A percentile compares a stretch with the other conserved stretches of the same genome.
These are phyloP conservation scores for Heteromeles arbutifolia DNA, from an alignment of 306 rosid species.

Conservation along the genomic window DNA sequence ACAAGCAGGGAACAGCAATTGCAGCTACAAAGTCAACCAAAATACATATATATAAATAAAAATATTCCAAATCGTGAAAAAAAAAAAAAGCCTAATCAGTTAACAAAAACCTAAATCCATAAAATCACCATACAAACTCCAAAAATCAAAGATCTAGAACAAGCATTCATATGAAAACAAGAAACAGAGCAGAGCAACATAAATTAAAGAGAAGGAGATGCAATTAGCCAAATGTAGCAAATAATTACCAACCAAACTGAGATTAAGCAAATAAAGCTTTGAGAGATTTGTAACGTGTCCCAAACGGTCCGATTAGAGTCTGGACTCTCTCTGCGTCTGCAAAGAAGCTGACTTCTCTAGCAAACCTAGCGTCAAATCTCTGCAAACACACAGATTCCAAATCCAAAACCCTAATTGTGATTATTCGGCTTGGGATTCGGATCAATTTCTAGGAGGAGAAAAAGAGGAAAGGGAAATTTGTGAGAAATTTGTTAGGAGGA, in stretches of 20 bases:
- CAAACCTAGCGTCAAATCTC: too few species aligned
- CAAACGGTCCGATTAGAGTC: too few species aligned
- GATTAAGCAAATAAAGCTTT: not conserved
- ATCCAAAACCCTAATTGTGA: too few species aligned
- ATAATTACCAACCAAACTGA: slow-evolving; percentile 4
- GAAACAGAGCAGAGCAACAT: not conserved
- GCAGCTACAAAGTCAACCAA: slow-evolving; percentile 7
- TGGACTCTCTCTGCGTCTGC: too few species aligned
- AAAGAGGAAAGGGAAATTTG: too few species aligned
- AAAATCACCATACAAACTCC: not conserved
- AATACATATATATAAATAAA: not conserved
- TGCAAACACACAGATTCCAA: too few species aligned
- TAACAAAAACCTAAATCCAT: not conserved
- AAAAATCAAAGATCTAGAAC: slow-evolving; percentile 27
- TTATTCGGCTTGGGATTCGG: too few species aligned
- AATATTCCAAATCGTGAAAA: slow-evolving; percentile 13
- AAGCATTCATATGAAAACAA: not conserved
- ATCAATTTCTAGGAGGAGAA: too few species aligned
- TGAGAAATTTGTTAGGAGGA: too few species aligned
- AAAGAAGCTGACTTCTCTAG: too few species aligned
- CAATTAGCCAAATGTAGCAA: not conserved
- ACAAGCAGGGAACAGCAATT: not conserved
- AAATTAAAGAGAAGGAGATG: not conserved
- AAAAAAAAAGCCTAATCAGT: slow-evolving; percentile 10
- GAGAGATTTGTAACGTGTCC: too few species aligned